A percentile compares a stretch with the other conserved stretches of the same genome.
Conservation (phyloP, 805 yeast species). For the Lipomyces sp. region DNA sequence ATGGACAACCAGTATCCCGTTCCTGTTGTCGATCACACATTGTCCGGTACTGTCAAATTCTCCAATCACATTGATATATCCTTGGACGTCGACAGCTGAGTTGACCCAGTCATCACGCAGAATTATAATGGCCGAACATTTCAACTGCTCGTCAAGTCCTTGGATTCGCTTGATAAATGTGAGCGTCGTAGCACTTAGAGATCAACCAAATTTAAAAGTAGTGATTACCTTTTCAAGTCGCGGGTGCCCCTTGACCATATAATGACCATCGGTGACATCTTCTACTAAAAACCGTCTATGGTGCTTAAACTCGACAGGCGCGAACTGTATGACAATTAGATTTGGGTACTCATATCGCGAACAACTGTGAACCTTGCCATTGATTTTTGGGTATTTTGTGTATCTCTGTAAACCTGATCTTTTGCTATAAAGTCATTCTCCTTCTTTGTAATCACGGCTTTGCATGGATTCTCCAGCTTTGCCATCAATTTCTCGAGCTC, state of each 20-base stretch:
- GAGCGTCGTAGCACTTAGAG: too few species aligned
- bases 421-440: too few species aligned
- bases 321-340: conserved; percentile 3
- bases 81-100: conserved; percentile 39
- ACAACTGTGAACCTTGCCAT: background rate
- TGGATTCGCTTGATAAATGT: background rate
- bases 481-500: conserved; percentile 6
- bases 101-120: conserved; percentile 44
- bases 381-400: conserved; percentile 2
- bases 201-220: too few species aligned
- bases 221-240: conserved; percentile 9
- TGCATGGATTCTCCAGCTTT: conserved; percentile 6
- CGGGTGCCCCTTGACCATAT: conserved; percentile 3
- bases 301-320: conserved; percentile 2
- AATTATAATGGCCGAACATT: conserved; percentile 14
- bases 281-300: conserved; percentile 8
- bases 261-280: conserved; percentile 10
- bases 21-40: conserved; percentile 50
- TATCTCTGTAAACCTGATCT: background rate
- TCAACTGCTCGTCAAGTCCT: conserved; percentile 1
- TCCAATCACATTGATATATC: conserved; percentile 45
- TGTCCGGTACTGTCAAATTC: conserved; percentile 30
- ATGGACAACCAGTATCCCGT: conserved; percentile 72
- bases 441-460: too few species aligned
- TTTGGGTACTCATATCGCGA: background rate